Base-by-base conservation (phyloP, 805 yeast genomes). In the Lachancea meyersii region DNA sequence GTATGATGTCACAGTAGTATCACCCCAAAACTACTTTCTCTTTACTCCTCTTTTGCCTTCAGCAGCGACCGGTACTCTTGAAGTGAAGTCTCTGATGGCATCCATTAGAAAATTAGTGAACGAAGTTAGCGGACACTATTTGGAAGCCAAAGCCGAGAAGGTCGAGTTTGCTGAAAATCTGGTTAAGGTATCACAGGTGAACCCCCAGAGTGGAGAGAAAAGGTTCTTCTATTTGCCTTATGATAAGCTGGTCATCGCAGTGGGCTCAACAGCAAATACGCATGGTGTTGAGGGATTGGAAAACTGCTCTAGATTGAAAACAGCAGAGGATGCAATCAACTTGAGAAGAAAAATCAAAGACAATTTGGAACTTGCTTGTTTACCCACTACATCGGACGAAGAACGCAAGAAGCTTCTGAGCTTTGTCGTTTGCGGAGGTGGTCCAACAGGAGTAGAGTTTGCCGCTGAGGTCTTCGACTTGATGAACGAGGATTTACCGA, bases 401-500 rank as follows among this genome's bases (percentile, higher is more conserved):
- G 84, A 80, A 54, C 73, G 86, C 49, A 76, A 76, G 53, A 72
- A 71, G 45, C 59, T 80, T 46, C 66, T 80, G 36, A 73, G 80
- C 40, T 79, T 80, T 59, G 84, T 79, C 11, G 74, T 80, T 26
- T 79, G 85, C 59, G 86, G 86, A 48, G 86, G 86, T 47, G 86
- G 86, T 34, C 85, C 86, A 42, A 80, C 86, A 1, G 86, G 86
- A 52, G 83, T 78, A 27, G 86, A 80, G 57, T 73, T 80, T 52
- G 86, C 87, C 23, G 84, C 86, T 24, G 87, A 80, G 60, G 73
- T 80, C 22, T 79, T 68, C 50, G 87, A 80, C 53, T 59, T 80
- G 51, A 65, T 80, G 56, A 79, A 79, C 55, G 86, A 80, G 59
- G 86, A 80, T 56, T 61, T 80, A 51, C 68, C 71, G 35, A 69